These are phyloP conservation scores for Blakeslea trispora DNA, from an alignment of 371 early-diverging fungal genomes.

Conservation along the genomic window DNA sequence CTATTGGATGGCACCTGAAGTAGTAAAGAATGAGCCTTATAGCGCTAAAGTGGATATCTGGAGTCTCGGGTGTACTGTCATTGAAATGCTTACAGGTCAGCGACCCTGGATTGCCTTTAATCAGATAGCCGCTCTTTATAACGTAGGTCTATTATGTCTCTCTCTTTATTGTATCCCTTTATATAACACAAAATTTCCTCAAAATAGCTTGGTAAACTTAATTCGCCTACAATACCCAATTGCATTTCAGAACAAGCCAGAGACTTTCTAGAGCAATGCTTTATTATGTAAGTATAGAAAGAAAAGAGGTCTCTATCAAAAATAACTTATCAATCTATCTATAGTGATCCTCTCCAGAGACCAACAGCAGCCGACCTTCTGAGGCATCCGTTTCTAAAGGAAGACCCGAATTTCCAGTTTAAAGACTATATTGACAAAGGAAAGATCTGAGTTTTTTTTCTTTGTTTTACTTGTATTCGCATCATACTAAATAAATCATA, in stretches of 20 bases:
- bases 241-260: slow-evolving; percentile 62
- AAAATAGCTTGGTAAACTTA: slow-evolving; percentile 46
- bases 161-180: not conserved
- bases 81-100: slow-evolving; percentile 92
- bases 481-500: too few relatives aligned
- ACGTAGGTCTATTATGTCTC: slow-evolving; percentile 34
- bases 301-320: too few relatives aligned
- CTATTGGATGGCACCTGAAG: slow-evolving; percentile 95
- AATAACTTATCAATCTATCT: not conserved
- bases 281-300: slow-evolving; percentile 51
- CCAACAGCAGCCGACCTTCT: slow-evolving; percentile 68
- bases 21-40: slow-evolving; percentile 76
- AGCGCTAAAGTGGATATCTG: slow-evolving; percentile 80
- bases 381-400: slow-evolving; percentile 48
- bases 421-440: slow-evolving; percentile 39
- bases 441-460: slow-evolving; percentile 20
- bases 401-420: slow-evolving; percentile 52
- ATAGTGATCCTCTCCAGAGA: slow-evolving; percentile 61
- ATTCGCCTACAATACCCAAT: slow-evolving; percentile 72
- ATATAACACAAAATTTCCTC: not conserved
- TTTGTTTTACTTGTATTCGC: too few relatives aligned
- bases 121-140: slow-evolving; percentile 73
- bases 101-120: slow-evolving; percentile 80
- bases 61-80: slow-evolving; percentile 83
- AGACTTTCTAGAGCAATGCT: slow-evolving; percentile 68